Evolutionary conservation across 805 yeast genomes (phyloP), one percentile per base, ranked within the genome.

Genomic region (Wickerhamiella galacta): DNA sequence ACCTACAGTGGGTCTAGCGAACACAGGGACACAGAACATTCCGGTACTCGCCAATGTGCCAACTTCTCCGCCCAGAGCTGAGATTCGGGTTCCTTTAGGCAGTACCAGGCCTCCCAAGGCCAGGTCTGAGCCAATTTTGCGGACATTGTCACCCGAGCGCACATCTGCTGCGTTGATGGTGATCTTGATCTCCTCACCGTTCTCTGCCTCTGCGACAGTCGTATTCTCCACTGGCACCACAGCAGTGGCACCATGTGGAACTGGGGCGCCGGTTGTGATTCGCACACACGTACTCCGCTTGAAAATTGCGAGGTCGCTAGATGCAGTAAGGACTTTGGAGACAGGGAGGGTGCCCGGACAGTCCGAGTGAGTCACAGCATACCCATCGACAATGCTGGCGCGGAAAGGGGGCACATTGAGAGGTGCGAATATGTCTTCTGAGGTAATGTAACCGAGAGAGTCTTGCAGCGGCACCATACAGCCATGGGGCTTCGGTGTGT

Each of bases 311-410:
- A 68, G 59, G 2, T 40, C 44, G 3, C 40, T 32, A 3, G 50
- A 35, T 1, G 50, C 47, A 2, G 31, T 30, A 10, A 41, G 28
- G 4, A 41, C 39, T 4, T 39, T 31, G 6, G 44, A 35, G 4
- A 46, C 42, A 0, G 60, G 60, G 34, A 60, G 61, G 0, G 46
- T 43, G 1, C 66, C 69, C 0, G 69, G 63, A 7, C 70, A 64
- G 40, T 63, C 70, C 0, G 55, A 33, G 36, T 57, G 56, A 4
- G 51, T 36, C 1, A 66, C 68, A 1, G 73, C 72, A 39, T 68
- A 68, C 0, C 74, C 74, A 41, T 68, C 74, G 3, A 68, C 72
- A 18, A 68, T 64, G 36, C 70, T 61, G 2, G 74, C 71, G n/a
- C 66, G 44, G 47, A 64, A 67, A 12, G 57, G 52, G 0, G 73